Conservation (phyloP, 257 asterid genomes). For the Fraxinus excelsior region DNA sequence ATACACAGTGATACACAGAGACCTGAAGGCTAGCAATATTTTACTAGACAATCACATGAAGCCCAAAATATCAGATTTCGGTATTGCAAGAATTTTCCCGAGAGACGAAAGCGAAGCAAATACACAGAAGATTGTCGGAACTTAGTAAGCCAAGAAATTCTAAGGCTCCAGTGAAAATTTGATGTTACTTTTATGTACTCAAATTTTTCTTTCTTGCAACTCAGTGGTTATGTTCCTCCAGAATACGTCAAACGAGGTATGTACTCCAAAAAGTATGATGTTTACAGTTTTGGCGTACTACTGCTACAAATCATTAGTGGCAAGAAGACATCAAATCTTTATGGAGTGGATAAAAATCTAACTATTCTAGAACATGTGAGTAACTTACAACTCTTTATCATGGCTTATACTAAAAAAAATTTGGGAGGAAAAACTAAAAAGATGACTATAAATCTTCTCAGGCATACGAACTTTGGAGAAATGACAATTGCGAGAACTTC, state of each 20-base stretch:
- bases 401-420: not conserved
- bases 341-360: slow-evolving; percentile 31
- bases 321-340: slow-evolving; percentile 30
- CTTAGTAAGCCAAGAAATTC: slow-evolving; percentile 35
- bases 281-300: slow-evolving; percentile 46
- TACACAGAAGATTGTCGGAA: slow-evolving; percentile 40
- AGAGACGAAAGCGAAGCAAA: slow-evolving; percentile 36
- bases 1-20: slow-evolving; percentile 43
- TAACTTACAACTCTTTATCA: not conserved
- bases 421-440: not conserved
- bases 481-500: slow-evolving; percentile 24
- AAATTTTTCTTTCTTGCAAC: not conserved
- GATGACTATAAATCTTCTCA: slow-evolving; percentile 17
- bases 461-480: slow-evolving; percentile 44
- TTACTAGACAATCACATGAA: slow-evolving; percentile 35
- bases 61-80: slow-evolving; percentile 41
- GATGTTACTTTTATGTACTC: not conserved
- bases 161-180: not conserved
- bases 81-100: slow-evolving; percentile 37
- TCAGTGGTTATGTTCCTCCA: slow-evolving; percentile 49
- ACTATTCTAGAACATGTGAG: slow-evolving; percentile 42
- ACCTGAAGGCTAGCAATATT: slow-evolving; percentile 43
- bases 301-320: slow-evolving; percentile 46
- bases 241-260: slow-evolving; percentile 41
- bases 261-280: slow-evolving; percentile 45